phyloP scores from a whole-genome alignment of 805 yeast species.

The Metschnikowia continentalis region DNA sequence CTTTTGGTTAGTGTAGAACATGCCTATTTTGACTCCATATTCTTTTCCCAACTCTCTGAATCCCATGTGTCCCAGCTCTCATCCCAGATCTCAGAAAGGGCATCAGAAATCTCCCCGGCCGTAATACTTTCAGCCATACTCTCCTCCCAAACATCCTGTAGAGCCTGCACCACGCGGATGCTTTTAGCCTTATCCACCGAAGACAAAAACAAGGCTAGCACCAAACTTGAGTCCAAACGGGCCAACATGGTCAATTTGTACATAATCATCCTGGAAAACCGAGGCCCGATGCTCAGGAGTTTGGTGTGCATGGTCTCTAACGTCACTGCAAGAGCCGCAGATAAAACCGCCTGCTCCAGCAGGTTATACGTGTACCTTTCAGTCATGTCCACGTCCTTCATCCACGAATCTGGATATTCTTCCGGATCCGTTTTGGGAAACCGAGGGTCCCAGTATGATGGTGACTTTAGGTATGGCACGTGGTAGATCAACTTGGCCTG shows the following conservation, averaged over 20 bases:
- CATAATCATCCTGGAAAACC: slow-evolving; percentile 2
- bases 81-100: no score
- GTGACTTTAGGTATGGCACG: slow-evolving; percentile 57
- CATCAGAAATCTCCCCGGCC: no score
- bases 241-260: slow-evolving; percentile 7
- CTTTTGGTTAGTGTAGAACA: no score
- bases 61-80: no score
- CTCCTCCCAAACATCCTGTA: slow-evolving; percentile 10
- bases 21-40: no score
- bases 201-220: slow-evolving; percentile 7
- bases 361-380: slow-evolving; percentile 45
- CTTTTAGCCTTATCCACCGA: slow-evolving; percentile 6
- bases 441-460: slow-evolving; percentile 36
- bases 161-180: slow-evolving; percentile 4
- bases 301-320: slow-evolving; percentile 4
- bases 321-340: slow-evolving; percentile 7
- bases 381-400: slow-evolving; percentile 41
- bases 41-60: no score
- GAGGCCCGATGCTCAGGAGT: background rate
- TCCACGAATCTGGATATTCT: slow-evolving; percentile 41
- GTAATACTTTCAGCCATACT: background rate
- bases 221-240: slow-evolving; percentile 6
- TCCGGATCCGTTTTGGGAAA: slow-evolving; percentile 30
- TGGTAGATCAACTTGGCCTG: slow-evolving; percentile 34
- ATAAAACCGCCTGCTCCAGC: slow-evolving; percentile 27